phyloP scores from a whole-genome alignment of 2,329 filamentous ascomycete genomes.

The Setomelanomma holmii region DNA sequence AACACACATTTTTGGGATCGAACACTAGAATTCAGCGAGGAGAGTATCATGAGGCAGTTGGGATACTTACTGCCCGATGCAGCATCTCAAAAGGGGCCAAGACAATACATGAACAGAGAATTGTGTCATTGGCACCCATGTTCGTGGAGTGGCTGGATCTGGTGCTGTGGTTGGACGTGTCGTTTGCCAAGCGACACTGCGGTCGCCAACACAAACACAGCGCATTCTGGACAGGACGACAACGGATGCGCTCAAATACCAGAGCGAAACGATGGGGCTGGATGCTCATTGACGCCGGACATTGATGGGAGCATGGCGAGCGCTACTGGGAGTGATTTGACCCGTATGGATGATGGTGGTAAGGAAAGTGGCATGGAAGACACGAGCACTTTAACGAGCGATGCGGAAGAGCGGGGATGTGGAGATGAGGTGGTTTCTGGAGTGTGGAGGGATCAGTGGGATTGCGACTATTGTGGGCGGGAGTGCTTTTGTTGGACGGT shows the following conservation, averaged over 20 bases:
- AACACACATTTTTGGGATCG: background rate
- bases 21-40: background rate
- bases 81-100: background rate
- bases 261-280: no score
- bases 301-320: no score
- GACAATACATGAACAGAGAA: background rate
- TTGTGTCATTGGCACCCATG: constrained; percentile 1
- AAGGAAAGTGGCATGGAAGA: background rate
- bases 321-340: no score
- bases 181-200: background rate
- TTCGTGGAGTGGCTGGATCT: background rate
- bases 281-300: no score
- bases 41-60: background rate
- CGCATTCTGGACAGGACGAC: no score
- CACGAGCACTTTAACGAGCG: background rate
- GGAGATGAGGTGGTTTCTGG: background rate
- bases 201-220: no score
- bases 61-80: background rate
- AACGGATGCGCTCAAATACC: no score
- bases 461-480: constrained; percentile 24
- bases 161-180: constrained; percentile 3
- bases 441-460: constrained; percentile 18
- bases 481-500: constrained; percentile 21
- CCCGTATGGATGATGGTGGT: no score
- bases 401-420: background rate